Conservation (phyloP, 257 asterid species). For the Agastache rugosa region DNA sequence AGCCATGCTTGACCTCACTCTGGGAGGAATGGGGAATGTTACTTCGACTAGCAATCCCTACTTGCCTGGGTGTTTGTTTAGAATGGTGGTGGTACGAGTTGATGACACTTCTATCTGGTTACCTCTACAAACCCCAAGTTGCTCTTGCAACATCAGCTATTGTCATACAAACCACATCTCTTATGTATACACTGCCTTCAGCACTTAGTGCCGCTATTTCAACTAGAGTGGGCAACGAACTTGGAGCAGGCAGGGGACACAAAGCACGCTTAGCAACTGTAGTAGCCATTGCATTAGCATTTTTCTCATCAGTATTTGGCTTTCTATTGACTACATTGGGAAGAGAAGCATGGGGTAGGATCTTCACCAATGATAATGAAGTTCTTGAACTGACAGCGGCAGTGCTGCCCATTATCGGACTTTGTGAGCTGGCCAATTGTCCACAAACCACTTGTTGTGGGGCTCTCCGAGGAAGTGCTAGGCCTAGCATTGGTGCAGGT, state of each 20-base stretch:
- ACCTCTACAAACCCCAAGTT: slow-evolving; percentile 76
- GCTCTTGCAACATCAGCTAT: slow-evolving; percentile 89
- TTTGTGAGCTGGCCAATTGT: slow-evolving; percentile 94
- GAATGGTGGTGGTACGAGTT: slow-evolving; percentile 99
- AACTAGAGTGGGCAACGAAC: slow-evolving; percentile 86
- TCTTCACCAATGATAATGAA: slow-evolving; percentile 73
- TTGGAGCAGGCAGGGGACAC: slow-evolving; percentile 84
- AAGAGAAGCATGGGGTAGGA: slow-evolving; percentile 70
- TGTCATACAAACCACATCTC: slow-evolving; percentile 94
- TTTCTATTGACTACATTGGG: slow-evolving; percentile 72
- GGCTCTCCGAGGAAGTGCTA: slow-evolving; percentile 84
- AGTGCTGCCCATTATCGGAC: slow-evolving; percentile 80
- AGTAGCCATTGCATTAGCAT: slow-evolving; percentile 72
- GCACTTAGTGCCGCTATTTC: slow-evolving; percentile 87
- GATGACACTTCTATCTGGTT: slow-evolving; percentile 89
- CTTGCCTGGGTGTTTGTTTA: slow-evolving; percentile 83
- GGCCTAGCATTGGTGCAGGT: slow-evolving; percentile 78
- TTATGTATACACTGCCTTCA: slow-evolving; percentile 94
- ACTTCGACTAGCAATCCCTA: slow-evolving; percentile 69
- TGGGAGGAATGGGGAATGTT: slow-evolving; percentile 75
- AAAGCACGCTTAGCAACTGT: slow-evolving; percentile 77
- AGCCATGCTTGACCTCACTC: slow-evolving; percentile 45
- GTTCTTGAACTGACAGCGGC: slow-evolving; percentile 71
- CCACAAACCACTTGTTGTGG: slow-evolving; percentile 96
- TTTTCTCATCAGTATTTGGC: slow-evolving; percentile 67